phyloP scores from a whole-genome alignment of 306 rosid species.

The Vigna radiata region DNA sequence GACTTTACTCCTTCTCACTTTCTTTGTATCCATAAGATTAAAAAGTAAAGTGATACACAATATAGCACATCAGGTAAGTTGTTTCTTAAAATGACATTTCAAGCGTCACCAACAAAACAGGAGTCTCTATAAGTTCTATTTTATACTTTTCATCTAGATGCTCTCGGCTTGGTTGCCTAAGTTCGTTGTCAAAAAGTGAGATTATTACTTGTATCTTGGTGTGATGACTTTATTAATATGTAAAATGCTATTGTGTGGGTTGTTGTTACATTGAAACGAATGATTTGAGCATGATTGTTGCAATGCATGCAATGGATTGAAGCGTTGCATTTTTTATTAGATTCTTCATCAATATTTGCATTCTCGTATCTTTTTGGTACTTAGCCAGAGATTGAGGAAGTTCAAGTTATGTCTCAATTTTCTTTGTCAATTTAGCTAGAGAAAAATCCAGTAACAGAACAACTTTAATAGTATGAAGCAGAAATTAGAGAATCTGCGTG shows the following conservation, averaged over 20 bases:
- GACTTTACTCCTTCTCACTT: too few species aligned
- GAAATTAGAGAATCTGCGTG: slow-evolving; percentile 65
- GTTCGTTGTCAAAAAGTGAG: background rate
- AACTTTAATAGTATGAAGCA: slow-evolving; percentile 49
- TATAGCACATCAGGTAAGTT: slow-evolving; percentile 80
- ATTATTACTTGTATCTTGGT: slow-evolving; percentile 13
- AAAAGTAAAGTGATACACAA: slow-evolving; percentile 64
- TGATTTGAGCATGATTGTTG: slow-evolving; percentile 29
- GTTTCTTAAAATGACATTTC: slow-evolving; percentile 28
- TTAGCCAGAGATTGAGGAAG: background rate
- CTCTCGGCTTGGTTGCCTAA: slow-evolving; percentile 8
- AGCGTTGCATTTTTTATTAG: background rate
- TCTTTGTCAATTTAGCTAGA: slow-evolving; percentile 3
- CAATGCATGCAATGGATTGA: slow-evolving; percentile 6
- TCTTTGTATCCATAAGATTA: too few species aligned
- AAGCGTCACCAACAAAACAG: slow-evolving; percentile 28
- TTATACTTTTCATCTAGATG: background rate
- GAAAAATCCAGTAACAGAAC: slow-evolving; percentile 16
- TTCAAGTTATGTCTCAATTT: background rate
- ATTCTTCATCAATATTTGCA: background rate
- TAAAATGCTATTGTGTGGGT: background rate
- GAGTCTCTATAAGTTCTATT: slow-evolving; percentile 13
- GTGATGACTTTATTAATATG: background rate
- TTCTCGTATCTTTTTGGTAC: background rate
- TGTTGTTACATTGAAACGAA: slow-evolving; percentile 30